A percentile compares a stretch with the other conserved stretches of the same genome.
phyloP scores from a whole-genome alignment of 805 yeast species.

The Candida namnaoensis region DNA sequence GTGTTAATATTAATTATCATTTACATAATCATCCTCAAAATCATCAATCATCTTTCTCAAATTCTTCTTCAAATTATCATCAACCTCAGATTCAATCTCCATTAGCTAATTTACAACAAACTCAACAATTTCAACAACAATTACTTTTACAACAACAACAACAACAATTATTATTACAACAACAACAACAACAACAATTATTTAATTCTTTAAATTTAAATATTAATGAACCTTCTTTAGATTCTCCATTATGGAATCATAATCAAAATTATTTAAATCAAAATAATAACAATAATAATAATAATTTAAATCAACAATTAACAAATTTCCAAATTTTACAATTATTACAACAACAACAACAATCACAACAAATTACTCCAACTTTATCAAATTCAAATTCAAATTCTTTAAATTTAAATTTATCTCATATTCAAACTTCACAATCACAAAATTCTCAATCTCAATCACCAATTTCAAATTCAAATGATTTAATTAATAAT shows the following conservation, averaged over 20 bases:
- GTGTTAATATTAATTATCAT: too few species aligned
- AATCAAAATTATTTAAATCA: too few species aligned
- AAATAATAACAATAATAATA: too few species aligned
- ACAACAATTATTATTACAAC: slow-evolving; percentile 18
- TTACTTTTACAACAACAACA: slow-evolving; percentile 16
- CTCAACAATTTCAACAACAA: slow-evolving; percentile 12
- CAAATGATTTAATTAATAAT: slow-evolving; percentile 1
- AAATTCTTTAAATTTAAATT: too few species aligned
- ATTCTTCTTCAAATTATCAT: too few species aligned
- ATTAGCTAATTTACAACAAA: slow-evolving; percentile 12
- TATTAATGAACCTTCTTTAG: too few species aligned
- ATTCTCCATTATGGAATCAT: neutral
- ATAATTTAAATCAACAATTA: slow-evolving; percentile 11
- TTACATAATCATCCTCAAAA: too few species aligned
- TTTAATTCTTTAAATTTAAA: too few species aligned
- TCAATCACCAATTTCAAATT: neutral
- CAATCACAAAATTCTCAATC: neutral
- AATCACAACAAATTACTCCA: neutral
- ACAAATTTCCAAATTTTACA: slow-evolving; percentile 7
- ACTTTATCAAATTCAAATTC: too few species aligned
- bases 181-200: slow-evolving; percentile 13
- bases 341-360: neutral
- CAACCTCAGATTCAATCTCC: too few species aligned
- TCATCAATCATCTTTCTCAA: too few species aligned
- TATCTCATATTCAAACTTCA: neutral